Evolutionary conservation across 805 yeast genomes (phyloP).

Genomic region (Lipomyces kockii): DNA sequence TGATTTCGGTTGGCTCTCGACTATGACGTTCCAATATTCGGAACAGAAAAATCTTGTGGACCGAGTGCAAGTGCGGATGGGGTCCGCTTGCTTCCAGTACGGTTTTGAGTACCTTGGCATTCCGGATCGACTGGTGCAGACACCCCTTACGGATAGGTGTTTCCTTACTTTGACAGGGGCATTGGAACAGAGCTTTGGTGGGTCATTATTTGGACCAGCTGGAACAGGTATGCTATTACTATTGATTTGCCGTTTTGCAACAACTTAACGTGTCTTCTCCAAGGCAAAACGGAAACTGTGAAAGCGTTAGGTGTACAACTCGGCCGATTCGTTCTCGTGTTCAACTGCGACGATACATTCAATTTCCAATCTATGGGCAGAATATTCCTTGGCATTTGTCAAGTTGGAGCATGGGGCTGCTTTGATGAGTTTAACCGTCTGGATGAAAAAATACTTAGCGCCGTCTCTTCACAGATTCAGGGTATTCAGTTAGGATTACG

Average conservation of each 20-base stretch:
- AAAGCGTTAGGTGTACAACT: constrained; percentile 80
- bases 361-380: constrained; percentile 80
- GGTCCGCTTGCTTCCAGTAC: constrained; percentile 58
- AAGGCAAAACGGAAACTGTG: constrained; percentile 77
- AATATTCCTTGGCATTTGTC: constrained; percentile 75
- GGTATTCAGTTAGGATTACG: constrained; percentile 63
- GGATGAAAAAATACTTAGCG: constrained; percentile 71
- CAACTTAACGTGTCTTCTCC: neutral
- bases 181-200: constrained; percentile 74
- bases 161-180: constrained; percentile 77
- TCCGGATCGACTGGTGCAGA: constrained; percentile 72
- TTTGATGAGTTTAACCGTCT: constrained; percentile 93
- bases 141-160: constrained; percentile 70
- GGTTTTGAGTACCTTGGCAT: constrained; percentile 85
- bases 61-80: constrained; percentile 53
- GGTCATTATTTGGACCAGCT: constrained; percentile 93
- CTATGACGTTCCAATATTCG: constrained; percentile 55
- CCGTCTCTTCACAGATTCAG: constrained; percentile 81
- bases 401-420: constrained; percentile 92
- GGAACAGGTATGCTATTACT: constrained; percentile 69
- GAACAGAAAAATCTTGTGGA: constrained; percentile 1
- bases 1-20: constrained; percentile 55
- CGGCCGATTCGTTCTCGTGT: constrained; percentile 82
- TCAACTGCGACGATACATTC: constrained; percentile 89
- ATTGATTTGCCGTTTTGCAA: neutral